phyloP scores from a whole-genome alignment of 2,329 filamentous ascomycete genomes.

The Paecilomyces dactylethromorphus region DNA sequence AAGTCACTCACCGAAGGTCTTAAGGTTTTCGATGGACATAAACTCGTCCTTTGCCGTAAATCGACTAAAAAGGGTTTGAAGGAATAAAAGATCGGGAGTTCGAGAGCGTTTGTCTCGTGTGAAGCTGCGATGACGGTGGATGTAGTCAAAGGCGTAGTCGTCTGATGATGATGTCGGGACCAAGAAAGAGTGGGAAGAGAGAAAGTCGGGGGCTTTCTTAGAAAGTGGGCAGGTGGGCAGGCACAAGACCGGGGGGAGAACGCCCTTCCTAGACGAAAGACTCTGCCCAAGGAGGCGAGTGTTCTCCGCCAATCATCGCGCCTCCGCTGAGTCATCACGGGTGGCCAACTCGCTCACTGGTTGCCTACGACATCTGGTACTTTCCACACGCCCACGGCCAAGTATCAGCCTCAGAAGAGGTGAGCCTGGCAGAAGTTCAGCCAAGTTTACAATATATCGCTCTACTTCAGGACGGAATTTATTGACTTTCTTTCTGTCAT shows the following conservation, averaged over 20 bases:
- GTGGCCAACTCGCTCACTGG: conserved; percentile 10
- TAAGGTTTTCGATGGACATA: conserved; percentile 99
- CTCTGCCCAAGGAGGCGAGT: not conserved
- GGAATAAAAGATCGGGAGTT: conserved; percentile 19
- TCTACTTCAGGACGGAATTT: not conserved
- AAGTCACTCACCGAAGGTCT: conserved; percentile 72
- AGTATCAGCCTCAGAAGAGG: too few species aligned
- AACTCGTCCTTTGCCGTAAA: conserved; percentile 67
- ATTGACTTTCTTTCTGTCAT: not conserved
- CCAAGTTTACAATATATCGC: too few species aligned
- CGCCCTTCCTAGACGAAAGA: not conserved
- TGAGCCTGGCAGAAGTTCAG: not conserved
- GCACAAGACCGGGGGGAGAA: conserved; percentile 12
- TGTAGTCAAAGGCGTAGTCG: conserved; percentile 6
- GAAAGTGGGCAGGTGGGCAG: conserved; percentile 8
- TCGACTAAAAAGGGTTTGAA: conserved; percentile 34
- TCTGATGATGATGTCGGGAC: conserved; percentile 14
- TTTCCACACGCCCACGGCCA: not conserved
- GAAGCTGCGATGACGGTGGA: conserved; percentile 14
- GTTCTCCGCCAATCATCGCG: not conserved
- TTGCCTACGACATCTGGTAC: not conserved
- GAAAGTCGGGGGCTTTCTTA: conserved; percentile 27
- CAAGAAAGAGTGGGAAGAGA: conserved; percentile 15
- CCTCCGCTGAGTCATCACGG: conserved; percentile 6
- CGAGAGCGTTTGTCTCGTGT: conserved; percentile 28